Base-by-base conservation (phyloP, 2,329 filamentous ascomycete species). In the Huntiella omanensis region DNA sequence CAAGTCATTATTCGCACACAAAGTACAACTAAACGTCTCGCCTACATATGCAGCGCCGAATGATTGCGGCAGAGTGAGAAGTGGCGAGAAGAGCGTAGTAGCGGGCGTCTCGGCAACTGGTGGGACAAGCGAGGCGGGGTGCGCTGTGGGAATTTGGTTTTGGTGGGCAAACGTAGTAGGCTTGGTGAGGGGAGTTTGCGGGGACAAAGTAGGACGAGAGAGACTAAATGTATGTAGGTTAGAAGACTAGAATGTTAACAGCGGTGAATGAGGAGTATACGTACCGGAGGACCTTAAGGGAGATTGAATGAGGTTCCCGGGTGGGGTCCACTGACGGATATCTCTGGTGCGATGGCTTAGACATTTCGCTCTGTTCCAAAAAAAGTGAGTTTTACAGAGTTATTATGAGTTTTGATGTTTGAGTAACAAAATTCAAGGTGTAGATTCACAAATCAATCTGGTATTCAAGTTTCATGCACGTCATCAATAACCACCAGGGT, bases 21-120 rank as follows among this genome's bases (percentile, higher is more conserved):
- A 70, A 1, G 88, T 94, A 63, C 91, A 98, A 52, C 80, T 80
- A 63, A 98, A 96, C 0, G 80, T 85, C 65, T 96, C 87, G 55
- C 91, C 91, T 15, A 96, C 88, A 60, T 95, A 95, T 6, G 88
- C 87, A 10, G 84, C 88, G 39, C 87, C 88, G 60, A 98, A 96
- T 0, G 85, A 81, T 40, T 49, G 48, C 15, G 48, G 44, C 10
- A 49, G 35, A 22, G 44, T 47, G 40, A 45, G 33, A 16, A 49
- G 43, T n/a, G 48, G 48, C 4, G 48, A 46, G 35, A 47, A 49
- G 10, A 49, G 44, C 12, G 48, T 46, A 5, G 34, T 22, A n/a
- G 15, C 28, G 11, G 33, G 33, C 11, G 40, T 32, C n/a, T 33
- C 34, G 16, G 44, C 13, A 6, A 35, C 41, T 39, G 43, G 32